Evolutionary conservation across 2,329 filamentous ascomycete genomes (phyloP), one percentile per base, ranked within the genome.

Genomic region (Colletotrichum sp.): DNA sequence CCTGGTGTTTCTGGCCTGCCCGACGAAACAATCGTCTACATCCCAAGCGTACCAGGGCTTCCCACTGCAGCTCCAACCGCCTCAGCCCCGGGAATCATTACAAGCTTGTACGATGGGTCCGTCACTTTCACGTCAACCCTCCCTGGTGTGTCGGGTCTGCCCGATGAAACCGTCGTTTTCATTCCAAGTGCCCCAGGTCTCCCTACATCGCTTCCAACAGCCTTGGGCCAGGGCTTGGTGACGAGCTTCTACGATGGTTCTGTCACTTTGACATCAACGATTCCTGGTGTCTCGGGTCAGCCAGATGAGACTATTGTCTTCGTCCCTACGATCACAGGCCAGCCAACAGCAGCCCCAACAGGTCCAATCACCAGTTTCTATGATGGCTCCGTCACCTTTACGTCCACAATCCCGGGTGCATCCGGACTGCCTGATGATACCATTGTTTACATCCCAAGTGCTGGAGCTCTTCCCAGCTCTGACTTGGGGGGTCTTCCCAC

Each of bases 211-310:
- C 21, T 62, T 12, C n/a, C 62, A 2, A 62, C 68, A 5, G 62
- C 26, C 21, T 34, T 72, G 52, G 52, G 59, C 10, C 60, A 63
- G 5, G 73, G 73, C 24, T 16, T 76, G 15, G 60, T 72, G n/a
- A 73, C 73, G 4, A 75, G 73, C 26, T 72, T 62, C 5, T 75
- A 76, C 9, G 73, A 44, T 16, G 73, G 73, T 10, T 76, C 73
- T 2, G 18, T 68, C 15, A 67, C 63, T 24, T 57, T 59, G 18
- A 76, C 73, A 34, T 68, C 69, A 5, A 72, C 44, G 18, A 52
- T 59, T n/a, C 26, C 52, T 6, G 39, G 28, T 12, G 59, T 32
- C 6, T n/a, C 18, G 3, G 59, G 59, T n/a, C 30, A 55, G 57
- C 66, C 66, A 16, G 71, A 67, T 3, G 44, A 32, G 13, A 73